Percentiles rank a stretch among this genome's conserved stretches.
These are phyloP conservation scores for Sextonia rubra DNA, from an alignment of 164 flowering plant genomes.

Conservation along the genomic window DNA sequence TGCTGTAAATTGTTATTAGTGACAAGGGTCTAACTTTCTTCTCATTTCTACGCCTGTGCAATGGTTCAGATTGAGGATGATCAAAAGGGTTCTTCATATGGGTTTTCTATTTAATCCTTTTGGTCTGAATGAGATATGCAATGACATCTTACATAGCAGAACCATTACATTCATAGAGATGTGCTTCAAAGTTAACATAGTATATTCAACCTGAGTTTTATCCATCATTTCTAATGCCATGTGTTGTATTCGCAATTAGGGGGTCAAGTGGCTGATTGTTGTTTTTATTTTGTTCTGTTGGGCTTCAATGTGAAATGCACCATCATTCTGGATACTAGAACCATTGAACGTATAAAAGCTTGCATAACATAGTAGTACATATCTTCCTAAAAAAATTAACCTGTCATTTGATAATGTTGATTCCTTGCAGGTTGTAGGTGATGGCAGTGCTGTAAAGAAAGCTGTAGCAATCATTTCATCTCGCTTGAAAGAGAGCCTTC, in stretches of 20 bases:
- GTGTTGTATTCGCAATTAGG: not conserved
- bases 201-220: no score
- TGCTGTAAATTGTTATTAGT: not conserved
- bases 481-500: conserved; percentile 93
- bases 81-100: no score
- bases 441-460: conserved; percentile 65
- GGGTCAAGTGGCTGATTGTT: not conserved
- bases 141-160: no score
- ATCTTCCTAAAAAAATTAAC: not conserved
- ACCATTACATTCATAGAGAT: no score
- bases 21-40: no score
- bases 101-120: no score
- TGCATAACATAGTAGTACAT: not conserved
- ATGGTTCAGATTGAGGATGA: no score
- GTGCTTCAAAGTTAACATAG: no score
- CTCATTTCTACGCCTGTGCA: no score
- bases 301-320: not conserved
- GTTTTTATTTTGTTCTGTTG: not conserved
- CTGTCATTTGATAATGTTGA: not conserved
- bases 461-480: conserved; percentile 76
- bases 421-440: conserved; percentile 70
- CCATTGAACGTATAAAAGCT: not conserved
- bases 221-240: not conserved
- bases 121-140: no score
- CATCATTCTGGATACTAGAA: not conserved